Evolutionary conservation across 768 basidiomycete genomes (phyloP).

Genomic region (Podaxis sp.): DNA sequence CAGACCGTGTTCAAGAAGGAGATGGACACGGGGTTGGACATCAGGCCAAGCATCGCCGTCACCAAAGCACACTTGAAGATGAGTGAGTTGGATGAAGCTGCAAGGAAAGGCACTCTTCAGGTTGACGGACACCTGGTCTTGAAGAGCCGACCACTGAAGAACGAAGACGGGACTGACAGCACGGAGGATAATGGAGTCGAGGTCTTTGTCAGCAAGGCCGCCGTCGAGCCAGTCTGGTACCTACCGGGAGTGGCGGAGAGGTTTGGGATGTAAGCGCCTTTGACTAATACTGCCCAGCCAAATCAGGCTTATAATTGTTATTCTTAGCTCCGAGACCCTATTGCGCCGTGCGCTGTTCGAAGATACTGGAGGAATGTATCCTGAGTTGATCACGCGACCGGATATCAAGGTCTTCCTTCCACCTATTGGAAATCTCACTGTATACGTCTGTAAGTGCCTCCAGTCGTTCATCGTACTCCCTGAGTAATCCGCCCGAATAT

Average conservation of each 20-base stretch:
- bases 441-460: slow-evolving; percentile 74
- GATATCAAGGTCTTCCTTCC: slow-evolving; percentile 96
- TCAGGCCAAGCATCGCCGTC: slow-evolving; percentile 89
- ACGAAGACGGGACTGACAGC: slow-evolving; percentile 60
- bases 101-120: slow-evolving; percentile 63
- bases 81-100: slow-evolving; percentile 85
- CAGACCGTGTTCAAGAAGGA: slow-evolving; percentile 67
- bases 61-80: slow-evolving; percentile 95
- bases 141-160: slow-evolving; percentile 59
- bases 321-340: slow-evolving; percentile 68
- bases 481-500: not conserved
- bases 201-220: slow-evolving; percentile 86
- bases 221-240: slow-evolving; percentile 96
- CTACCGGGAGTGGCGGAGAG: slow-evolving; percentile 90
- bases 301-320: not conserved
- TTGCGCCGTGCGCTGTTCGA: slow-evolving; percentile 93
- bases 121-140: slow-evolving; percentile 86
- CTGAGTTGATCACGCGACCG: slow-evolving; percentile 91
- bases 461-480: not conserved
- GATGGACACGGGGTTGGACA: slow-evolving; percentile 72
- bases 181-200: slow-evolving; percentile 70
- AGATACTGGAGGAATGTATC: slow-evolving; percentile 95
- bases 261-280: slow-evolving; percentile 76
- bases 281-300: not conserved
- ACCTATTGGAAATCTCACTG: slow-evolving; percentile 88